Evolutionary conservation across 2,329 filamentous ascomycete genomes (phyloP), one percentile per base, ranked within the genome.

Genomic region (Tolypocladium tropicale): DNA sequence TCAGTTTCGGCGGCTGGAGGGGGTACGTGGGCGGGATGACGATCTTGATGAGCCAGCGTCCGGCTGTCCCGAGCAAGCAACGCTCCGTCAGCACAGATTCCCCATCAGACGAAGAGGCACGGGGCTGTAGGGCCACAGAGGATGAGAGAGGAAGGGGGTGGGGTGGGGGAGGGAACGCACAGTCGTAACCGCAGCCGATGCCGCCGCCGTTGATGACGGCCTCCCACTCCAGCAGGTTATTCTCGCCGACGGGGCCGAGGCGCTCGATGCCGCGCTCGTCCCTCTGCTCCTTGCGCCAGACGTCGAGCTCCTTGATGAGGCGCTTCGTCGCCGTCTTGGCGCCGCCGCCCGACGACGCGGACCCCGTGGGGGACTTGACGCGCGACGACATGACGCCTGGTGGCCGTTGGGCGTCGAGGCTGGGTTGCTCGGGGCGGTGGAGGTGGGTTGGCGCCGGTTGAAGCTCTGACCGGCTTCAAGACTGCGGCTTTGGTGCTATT

Each of bases 11-110:
- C 1, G 94, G 87, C 1, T 81, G 73, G 56, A 88, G 79, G 3
- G 94, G 94, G 73, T 99, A 97, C 43, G 80, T 82, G 0, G 80
- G 62, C 0, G 94, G 92, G 65, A 97, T 81, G 53, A 76, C 69
- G 70, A 99, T 91, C 67, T 75, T 70, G 64, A 99, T 83, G 58
- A 88, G 84, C 92, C 92, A 99, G 64, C 86, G 83, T 59, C 94
- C 94, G 56, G 72, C 79, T 83, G 65, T 11, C 28, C 28, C 21
- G 37, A 57, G 54, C n/a, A n/a, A n/a, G n/a, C n/a, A n/a, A 57
- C 53, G 12, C 30, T 5, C 52, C 30, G 34, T 37, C 50, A 52
- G 52, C 49, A 18, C 5, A 16, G 37, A 18, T n/a, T 41, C 30
- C 57, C 5, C 10, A 7, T 16, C 5, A 14, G 37, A n/a, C 37